A percentile compares a stretch with the other conserved stretches of the same genome.
Evolutionary conservation across 2,329 filamentous ascomycete genomes (phyloP).

Genomic region (Lecanicillium sp.): DNA sequence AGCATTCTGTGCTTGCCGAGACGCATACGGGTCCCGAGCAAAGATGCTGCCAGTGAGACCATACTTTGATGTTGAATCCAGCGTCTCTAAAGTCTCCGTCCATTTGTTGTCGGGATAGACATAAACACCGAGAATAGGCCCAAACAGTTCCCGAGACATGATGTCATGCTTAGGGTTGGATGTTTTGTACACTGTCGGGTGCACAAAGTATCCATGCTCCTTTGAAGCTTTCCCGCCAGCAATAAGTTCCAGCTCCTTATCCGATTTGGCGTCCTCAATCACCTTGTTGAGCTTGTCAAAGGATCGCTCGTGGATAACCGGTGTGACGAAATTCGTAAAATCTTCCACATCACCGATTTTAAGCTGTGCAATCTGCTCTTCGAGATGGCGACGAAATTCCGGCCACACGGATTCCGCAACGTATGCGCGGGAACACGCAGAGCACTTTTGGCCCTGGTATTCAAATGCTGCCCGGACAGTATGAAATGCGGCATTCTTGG

Average conservation of each 20-base stretch:
- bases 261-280: constrained; percentile 74
- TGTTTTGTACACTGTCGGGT: constrained; percentile 75
- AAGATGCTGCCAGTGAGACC: constrained; percentile 72
- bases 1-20: constrained; percentile 62
- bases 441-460: constrained; percentile 89
- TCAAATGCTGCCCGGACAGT: constrained; percentile 84
- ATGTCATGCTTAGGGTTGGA: constrained; percentile 67
- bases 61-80: constrained; percentile 69
- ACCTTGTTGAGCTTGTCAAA: constrained; percentile 73
- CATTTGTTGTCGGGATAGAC: constrained; percentile 72
- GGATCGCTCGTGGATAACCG: constrained; percentile 73
- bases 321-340: constrained; percentile 74
- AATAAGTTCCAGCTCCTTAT: constrained; percentile 64
- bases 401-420: constrained; percentile 69
- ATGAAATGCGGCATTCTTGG: constrained; percentile 71
- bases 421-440: constrained; percentile 73
- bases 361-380: constrained; percentile 61
- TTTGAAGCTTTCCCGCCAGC: constrained; percentile 71
- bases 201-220: constrained; percentile 73
- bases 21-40: constrained; percentile 56
- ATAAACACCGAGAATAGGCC: constrained; percentile 66
- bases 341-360: constrained; percentile 62
- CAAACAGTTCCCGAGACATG: constrained; percentile 74
- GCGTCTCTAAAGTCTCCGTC: constrained; percentile 48
- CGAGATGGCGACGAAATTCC: constrained; percentile 59